Evolutionary conservation across 176 grass and related monocot genomes (phyloP).

Genomic region (Oryza australiensis): DNA sequence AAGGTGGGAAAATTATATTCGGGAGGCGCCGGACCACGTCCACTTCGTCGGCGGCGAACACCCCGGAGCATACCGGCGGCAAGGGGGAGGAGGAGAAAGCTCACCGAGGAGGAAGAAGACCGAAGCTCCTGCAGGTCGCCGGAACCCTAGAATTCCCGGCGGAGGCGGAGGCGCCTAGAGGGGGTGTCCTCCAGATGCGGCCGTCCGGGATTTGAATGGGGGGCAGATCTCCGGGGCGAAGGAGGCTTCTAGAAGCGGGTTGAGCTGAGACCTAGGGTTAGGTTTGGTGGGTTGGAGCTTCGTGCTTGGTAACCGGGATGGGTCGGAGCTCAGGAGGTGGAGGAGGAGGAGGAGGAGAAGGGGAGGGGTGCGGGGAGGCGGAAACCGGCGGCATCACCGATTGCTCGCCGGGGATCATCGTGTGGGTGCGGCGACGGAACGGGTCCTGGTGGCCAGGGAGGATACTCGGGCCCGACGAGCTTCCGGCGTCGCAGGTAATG

Average conservation of each 20-base stretch:
- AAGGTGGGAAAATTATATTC: conserved; percentile 5
- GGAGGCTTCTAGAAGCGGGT: conserved; percentile 9
- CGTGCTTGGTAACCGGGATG: conserved; percentile 27
- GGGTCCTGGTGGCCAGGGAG: conserved; percentile 90
- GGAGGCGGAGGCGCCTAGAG: conserved; percentile 4
- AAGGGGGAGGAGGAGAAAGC: not conserved
- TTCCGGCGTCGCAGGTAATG: conserved; percentile 71
- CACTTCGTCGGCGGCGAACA: conserved; percentile 5
- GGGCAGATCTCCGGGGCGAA: conserved; percentile 12
- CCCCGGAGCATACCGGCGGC: not conserved
- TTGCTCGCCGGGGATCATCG: conserved; percentile 70
- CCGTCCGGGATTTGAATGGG: conserved; percentile 41
- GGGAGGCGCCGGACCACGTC: not conserved
- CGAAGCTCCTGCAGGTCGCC: not conserved
- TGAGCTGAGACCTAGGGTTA: conserved; percentile 26
- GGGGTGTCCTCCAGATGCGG: conserved; percentile 8
- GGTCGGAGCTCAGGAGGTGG: conserved; percentile 47
- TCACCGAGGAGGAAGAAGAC: not conserved
- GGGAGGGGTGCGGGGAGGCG: conserved; percentile 37
- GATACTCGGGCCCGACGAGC: conserved; percentile 71
- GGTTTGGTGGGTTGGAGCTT: conserved; percentile 20
- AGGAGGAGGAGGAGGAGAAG: conserved; percentile 7
- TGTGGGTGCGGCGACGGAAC: conserved; percentile 80
- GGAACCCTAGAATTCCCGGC: conserved; percentile 28
- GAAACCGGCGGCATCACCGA: conserved; percentile 36